These are phyloP conservation scores for Hymenoscyphus occultus DNA, from an alignment of 2,329 filamentous ascomycete species.

Conservation along the genomic window DNA sequence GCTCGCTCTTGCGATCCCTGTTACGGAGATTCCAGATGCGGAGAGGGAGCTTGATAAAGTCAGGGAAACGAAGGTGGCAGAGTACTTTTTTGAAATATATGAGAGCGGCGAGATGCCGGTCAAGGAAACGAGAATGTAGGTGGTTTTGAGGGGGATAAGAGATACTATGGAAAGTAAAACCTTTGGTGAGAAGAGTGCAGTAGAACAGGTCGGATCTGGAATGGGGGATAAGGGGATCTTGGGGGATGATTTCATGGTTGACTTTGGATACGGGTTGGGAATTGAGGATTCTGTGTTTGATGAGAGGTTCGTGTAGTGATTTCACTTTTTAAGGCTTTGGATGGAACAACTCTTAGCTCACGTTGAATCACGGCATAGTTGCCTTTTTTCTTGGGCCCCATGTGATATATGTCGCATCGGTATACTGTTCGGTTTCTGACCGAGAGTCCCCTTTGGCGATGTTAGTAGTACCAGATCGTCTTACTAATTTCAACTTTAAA, in stretches of 20 bases:
- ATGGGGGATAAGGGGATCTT: neutral
- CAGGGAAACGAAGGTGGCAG: constrained; percentile 17
- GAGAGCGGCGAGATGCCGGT: constrained; percentile 3
- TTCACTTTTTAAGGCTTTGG: too few relatives aligned
- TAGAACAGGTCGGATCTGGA: neutral
- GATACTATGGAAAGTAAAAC: constrained; percentile 5
- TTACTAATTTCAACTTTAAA: too few relatives aligned
- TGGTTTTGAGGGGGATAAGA: constrained; percentile 17
- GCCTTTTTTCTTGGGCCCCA: too few relatives aligned
- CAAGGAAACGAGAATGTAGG: constrained; percentile 18
- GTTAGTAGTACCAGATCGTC: too few relatives aligned
- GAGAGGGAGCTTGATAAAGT: constrained; percentile 15
- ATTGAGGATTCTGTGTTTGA: neutral
- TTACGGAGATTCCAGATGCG: constrained; percentile 15
- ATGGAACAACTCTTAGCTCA: too few relatives aligned
- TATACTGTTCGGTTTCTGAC: too few relatives aligned
- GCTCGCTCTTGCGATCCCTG: constrained; percentile 22
- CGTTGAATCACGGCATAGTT: too few relatives aligned
- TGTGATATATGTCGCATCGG: too few relatives aligned
- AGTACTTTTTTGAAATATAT: constrained; percentile 16
- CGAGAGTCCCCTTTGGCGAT: too few relatives aligned
- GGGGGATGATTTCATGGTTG: neutral
- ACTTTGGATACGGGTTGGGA: neutral
- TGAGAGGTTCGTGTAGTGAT: too few relatives aligned
- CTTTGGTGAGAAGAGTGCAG: neutral